These are phyloP conservation scores for Saccharomyces eubayanus DNA, from an alignment of 805 yeast genomes.

Conservation along the genomic window DNA sequence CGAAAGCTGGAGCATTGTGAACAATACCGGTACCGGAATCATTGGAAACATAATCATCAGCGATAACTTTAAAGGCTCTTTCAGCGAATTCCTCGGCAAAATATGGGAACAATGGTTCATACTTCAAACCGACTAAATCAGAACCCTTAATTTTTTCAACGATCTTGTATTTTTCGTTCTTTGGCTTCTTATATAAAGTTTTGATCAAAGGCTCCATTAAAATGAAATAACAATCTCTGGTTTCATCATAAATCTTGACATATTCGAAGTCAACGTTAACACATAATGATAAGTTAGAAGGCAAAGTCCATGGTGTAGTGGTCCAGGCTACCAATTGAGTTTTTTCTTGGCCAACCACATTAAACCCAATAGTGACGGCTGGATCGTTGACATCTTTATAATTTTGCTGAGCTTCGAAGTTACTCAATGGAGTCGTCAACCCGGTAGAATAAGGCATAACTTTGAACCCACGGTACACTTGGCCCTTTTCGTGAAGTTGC, in stretches of 20 bases:
- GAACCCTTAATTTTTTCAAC: slow-evolving; percentile 75
- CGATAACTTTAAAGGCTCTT: slow-evolving; percentile 72
- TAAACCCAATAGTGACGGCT: slow-evolving; percentile 88
- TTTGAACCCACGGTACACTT: slow-evolving; percentile 89
- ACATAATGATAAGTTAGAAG: slow-evolving; percentile 85
- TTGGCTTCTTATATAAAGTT: slow-evolving; percentile 89
- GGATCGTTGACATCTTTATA: slow-evolving; percentile 97
- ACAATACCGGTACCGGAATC: slow-evolving; percentile 99
- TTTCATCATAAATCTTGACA: slow-evolving; percentile 86
- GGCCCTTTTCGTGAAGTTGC: slow-evolving; percentile 72
- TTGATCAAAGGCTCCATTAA: slow-evolving; percentile 75
- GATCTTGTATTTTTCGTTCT: slow-evolving; percentile 74
- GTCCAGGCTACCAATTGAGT: slow-evolving; percentile 95
- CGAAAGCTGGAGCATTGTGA: slow-evolving; percentile 97
- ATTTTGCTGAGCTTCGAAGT: slow-evolving; percentile 97
- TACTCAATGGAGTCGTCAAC: slow-evolving; percentile 89
- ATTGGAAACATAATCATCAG: slow-evolving; percentile 75
- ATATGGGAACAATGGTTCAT: slow-evolving; percentile 76
- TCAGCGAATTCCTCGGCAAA: slow-evolving; percentile 69
- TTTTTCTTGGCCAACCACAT: slow-evolving; percentile 67
- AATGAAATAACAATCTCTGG: slow-evolving; percentile 70
- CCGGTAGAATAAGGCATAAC: slow-evolving; percentile 99
- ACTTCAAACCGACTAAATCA: slow-evolving; percentile 69
- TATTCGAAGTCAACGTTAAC: slow-evolving; percentile 89
- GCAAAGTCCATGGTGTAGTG: slow-evolving; percentile 99